Percentiles rank a stretch among this genome's conserved stretches.
Conservation (phyloP, 768 basidiomycete species). For the Suillus lakei region DNA sequence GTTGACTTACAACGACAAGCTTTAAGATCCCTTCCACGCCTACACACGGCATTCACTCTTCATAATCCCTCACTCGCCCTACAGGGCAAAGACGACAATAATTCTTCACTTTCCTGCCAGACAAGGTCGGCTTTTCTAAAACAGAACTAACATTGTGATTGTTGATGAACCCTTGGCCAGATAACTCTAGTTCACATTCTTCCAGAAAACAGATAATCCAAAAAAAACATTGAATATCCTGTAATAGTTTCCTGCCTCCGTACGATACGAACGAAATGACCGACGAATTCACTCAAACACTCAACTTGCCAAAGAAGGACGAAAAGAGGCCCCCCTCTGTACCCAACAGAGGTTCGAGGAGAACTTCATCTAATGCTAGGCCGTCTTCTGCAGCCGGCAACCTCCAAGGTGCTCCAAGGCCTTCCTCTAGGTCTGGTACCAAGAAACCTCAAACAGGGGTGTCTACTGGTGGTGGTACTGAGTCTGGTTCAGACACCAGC, state of each 20-base stretch:
- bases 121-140: conserved; percentile 47
- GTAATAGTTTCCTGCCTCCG: conserved; percentile 37
- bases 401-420: conserved; percentile 53
- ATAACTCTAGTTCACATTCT: conserved; percentile 21
- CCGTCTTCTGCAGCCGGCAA: conserved; percentile 47
- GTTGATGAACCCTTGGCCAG: conserved; percentile 6
- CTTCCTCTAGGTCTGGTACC: conserved; percentile 69
- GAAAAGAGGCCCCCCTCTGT: conserved; percentile 56
- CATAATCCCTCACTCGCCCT: conserved; percentile 79
- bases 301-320: conserved; percentile 68
- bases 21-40: conserved; percentile 53
- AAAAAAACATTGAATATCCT: conserved; percentile 46
- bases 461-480: conserved; percentile 46
- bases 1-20: conserved; percentile 44
- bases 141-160: neutral
- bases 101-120: conserved; percentile 45
- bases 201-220: conserved; percentile 56
- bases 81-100: conserved; percentile 83
- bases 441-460: conserved; percentile 49
- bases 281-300: conserved; percentile 69
- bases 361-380: conserved; percentile 52
- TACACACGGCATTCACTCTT: conserved; percentile 58
- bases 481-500: conserved; percentile 77
- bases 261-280: conserved; percentile 87
- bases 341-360: conserved; percentile 61